Evolutionary conservation across 208 protist genomes (phyloP).

Genomic region (Angomonas deanei): DNA sequence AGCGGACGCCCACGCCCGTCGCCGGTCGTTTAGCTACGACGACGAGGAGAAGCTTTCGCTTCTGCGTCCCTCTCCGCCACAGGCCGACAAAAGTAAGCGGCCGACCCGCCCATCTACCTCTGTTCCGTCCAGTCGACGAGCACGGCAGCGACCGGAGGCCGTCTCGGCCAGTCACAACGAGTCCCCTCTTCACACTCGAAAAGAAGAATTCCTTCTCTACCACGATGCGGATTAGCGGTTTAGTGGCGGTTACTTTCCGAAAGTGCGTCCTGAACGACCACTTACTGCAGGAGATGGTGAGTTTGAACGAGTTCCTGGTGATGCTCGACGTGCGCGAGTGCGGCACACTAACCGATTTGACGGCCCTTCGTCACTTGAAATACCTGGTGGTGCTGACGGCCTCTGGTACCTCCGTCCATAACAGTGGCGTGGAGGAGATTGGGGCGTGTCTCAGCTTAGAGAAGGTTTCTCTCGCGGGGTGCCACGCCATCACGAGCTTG

Average conservation of each 20-base stretch:
- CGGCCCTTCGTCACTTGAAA: conserved; percentile 20
- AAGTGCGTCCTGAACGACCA: neutral
- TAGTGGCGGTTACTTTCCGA: neutral
- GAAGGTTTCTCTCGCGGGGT: conserved; percentile 41
- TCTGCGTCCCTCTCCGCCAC: neutral
- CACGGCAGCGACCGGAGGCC: neutral
- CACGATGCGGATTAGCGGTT: neutral
- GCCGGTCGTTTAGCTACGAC: neutral
- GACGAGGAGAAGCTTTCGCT: neutral
- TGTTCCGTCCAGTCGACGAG: neutral
- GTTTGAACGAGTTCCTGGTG: conserved; percentile 6
- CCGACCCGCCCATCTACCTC: neutral
- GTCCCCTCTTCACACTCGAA: neutral
- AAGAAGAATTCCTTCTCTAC: conserved; percentile 1
- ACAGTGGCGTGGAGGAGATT: conserved; percentile 32
- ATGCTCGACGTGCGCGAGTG: conserved; percentile 54
- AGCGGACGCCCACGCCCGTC: neutral
- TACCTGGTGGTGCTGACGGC: conserved; percentile 22
- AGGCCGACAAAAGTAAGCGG: neutral
- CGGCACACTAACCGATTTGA: conserved; percentile 24
- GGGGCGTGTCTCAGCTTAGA: conserved; percentile 31
- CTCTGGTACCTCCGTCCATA: conserved; percentile 29
- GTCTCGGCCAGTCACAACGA: neutral
- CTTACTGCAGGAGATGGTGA: neutral
- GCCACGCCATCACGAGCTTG: conserved; percentile 47